Evolutionary conservation across 2,329 filamentous ascomycete genomes (phyloP).

Genomic region (Cladosporium sp.): DNA sequence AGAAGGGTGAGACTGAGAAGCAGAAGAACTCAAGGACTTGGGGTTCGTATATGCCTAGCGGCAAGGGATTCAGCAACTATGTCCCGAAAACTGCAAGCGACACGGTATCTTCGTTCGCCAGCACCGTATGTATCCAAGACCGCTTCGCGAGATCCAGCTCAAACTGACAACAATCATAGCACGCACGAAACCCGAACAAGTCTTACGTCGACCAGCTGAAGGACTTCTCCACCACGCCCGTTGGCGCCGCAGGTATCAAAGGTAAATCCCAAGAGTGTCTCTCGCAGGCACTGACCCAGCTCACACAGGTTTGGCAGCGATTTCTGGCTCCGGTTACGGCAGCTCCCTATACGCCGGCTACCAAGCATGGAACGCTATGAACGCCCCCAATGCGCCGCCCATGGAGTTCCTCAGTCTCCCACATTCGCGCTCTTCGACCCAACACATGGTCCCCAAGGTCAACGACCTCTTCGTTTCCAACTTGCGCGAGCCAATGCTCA

Average conservation of each 20-base stretch:
- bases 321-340: slow-evolving; percentile 50
- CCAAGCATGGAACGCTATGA: slow-evolving; percentile 45
- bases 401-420: slow-evolving; percentile 52
- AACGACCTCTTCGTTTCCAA: slow-evolving; percentile 48
- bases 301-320: slow-evolving; percentile 38
- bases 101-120: slow-evolving; percentile 46
- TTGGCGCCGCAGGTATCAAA: slow-evolving; percentile 46
- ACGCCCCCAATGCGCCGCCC: slow-evolving; percentile 36
- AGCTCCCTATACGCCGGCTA: slow-evolving; percentile 51
- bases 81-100: slow-evolving; percentile 44
- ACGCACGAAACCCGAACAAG: slow-evolving; percentile 49
- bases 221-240: slow-evolving; percentile 53
- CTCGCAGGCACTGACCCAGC: slow-evolving; percentile 28
- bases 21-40: slow-evolving; percentile 44
- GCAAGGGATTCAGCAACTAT: slow-evolving; percentile 50
- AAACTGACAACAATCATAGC: slow-evolving; percentile 26
- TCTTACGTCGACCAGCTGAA: slow-evolving; percentile 52
- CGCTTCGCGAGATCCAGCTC: background rate
- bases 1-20: slow-evolving; percentile 34
- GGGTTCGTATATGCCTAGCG: slow-evolving; percentile 50
- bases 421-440: slow-evolving; percentile 45
- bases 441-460: slow-evolving; percentile 44
- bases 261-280: slow-evolving; percentile 20
- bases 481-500: slow-evolving; percentile 48
- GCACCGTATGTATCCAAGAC: slow-evolving; percentile 32